A percentile compares a stretch with the other conserved stretches of the same genome.
These are phyloP conservation scores for Zasmidium angulare DNA, from an alignment of 2,329 filamentous ascomycete genomes.

Conservation along the genomic window DNA sequence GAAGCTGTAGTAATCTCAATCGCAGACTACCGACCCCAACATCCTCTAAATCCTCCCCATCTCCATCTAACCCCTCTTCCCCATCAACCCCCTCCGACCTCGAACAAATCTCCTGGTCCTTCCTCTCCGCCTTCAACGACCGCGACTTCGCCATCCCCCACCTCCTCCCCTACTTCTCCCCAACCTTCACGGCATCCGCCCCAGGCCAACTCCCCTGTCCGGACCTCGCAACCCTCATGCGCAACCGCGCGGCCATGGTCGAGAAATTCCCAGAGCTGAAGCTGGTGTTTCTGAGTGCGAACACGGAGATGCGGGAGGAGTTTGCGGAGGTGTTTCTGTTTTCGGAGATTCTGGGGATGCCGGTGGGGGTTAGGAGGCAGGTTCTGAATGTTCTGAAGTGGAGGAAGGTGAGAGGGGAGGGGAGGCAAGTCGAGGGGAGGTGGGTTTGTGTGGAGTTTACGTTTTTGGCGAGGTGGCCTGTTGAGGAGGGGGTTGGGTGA, in stretches of 20 bases:
- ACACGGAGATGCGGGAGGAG: slow-evolving; percentile 6
- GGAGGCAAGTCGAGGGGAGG: slow-evolving; percentile 3
- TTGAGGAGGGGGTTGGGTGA: not conserved
- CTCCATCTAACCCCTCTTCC: not conserved
- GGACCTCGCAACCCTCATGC: not conserved
- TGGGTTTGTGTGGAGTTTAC: slow-evolving; percentile 10
- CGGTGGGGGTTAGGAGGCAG: slow-evolving; percentile 6
- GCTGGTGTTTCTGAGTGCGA: slow-evolving; percentile 3
- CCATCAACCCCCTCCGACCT: slow-evolving; percentile 3
- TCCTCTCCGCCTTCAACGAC: slow-evolving; percentile 7
- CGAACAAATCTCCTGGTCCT: slow-evolving; percentile 10
- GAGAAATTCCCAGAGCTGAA: slow-evolving; percentile 4
- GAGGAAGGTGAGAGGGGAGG: slow-evolving; percentile 4
- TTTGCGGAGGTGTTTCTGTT: slow-evolving; percentile 10
- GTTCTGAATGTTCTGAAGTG: slow-evolving; percentile 13
- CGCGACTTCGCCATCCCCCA: slow-evolving; percentile 8
- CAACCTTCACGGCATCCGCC: slow-evolving; percentile 6
- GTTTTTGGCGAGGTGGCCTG: not conserved
- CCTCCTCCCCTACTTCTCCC: slow-evolving; percentile 1
- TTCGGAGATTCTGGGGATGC: slow-evolving; percentile 10
- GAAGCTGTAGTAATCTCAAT: not conserved
- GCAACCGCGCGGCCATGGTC: slow-evolving; percentile 1
- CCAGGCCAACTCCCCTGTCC: not conserved
- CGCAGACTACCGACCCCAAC: not conserved
- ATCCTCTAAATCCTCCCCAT: not conserved